Conservation (phyloP, 176 grass and related monocot genomes). For the Poa annua region DNA sequence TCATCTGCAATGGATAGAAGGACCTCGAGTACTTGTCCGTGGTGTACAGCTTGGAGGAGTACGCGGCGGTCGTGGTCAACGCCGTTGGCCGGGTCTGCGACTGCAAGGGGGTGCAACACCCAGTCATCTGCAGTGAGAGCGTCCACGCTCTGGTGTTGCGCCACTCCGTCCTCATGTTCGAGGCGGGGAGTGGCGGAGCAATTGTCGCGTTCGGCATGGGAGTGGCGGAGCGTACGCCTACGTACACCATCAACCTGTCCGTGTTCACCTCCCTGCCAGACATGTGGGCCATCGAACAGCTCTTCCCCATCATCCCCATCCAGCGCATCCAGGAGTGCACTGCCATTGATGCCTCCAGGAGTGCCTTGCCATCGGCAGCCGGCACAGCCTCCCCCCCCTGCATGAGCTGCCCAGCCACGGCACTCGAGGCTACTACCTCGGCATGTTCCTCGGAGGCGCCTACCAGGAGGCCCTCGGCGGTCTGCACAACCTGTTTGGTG, state of each 20-base stretch:
- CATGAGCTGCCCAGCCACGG: constrained; percentile 62
- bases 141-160: constrained; percentile 90
- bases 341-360: constrained; percentile 59
- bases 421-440: constrained; percentile 74
- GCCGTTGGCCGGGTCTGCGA: constrained; percentile 75
- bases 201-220: constrained; percentile 75
- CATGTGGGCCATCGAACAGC: constrained; percentile 91
- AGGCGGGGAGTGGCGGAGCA: constrained; percentile 65
- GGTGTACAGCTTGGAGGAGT: constrained; percentile 84
- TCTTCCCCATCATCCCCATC: constrained; percentile 95
- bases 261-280: constrained; percentile 95
- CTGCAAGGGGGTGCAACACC: constrained; percentile 71
- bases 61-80: constrained; percentile 68
- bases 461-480: constrained; percentile 97
- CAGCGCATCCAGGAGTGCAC: constrained; percentile 77
- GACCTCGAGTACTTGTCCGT: constrained; percentile 90
- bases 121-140: constrained; percentile 91
- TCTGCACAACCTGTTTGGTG: constrained; percentile 90
- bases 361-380: constrained; percentile 63
- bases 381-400: constrained; percentile 71
- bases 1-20: constrained; percentile 96
- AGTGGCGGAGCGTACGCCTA: constrained; percentile 46
- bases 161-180: constrained; percentile 83
- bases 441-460: constrained; percentile 96
- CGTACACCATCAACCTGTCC: constrained; percentile 84